A percentile compares a stretch with the other conserved stretches of the same genome.
Evolutionary conservation across 2,329 filamentous ascomycete species (phyloP).

Genomic region (Decorospora gaudefroyi): DNA sequence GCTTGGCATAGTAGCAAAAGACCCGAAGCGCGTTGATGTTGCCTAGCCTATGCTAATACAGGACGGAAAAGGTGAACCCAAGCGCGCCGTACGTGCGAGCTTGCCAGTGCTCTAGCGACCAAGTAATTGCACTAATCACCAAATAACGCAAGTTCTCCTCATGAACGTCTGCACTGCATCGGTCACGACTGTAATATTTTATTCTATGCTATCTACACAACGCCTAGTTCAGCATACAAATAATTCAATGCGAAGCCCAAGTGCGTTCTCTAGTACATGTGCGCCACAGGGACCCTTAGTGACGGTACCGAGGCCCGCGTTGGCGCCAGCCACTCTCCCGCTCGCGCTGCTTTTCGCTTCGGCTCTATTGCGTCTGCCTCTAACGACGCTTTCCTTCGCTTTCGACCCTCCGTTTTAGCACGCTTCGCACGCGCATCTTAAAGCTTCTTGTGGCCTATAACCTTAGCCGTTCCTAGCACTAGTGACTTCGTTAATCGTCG

Average conservation of each 20-base stretch:
- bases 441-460: constrained; percentile 33
- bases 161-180: constrained; percentile 1
- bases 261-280: too few species aligned
- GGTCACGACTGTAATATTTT: not conserved
- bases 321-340: not conserved
- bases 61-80: constrained; percentile 3
- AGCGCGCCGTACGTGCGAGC: constrained; percentile 1
- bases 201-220: constrained; percentile 1
- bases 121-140: constrained; percentile 2
- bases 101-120: constrained; percentile 1
- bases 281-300: constrained; percentile 1
- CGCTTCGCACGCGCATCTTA: constrained; percentile 25
- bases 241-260: too few species aligned
- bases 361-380: not conserved
- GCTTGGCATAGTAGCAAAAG: constrained; percentile 1
- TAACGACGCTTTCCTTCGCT: not conserved
- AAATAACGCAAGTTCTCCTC: not conserved
- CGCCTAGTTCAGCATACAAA: too few species aligned
- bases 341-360: not conserved
- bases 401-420: constrained; percentile 17
- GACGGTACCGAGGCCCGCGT: constrained; percentile 1
- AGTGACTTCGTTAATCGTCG: constrained; percentile 27
- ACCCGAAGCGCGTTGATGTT: constrained; percentile 2
- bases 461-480: constrained; percentile 29
- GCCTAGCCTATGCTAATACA: not conserved